Percentiles rank a stretch among this genome's conserved stretches.
Conservation (phyloP, 768 basidiomycete genomes). For the Leccinum arenicola region DNA sequence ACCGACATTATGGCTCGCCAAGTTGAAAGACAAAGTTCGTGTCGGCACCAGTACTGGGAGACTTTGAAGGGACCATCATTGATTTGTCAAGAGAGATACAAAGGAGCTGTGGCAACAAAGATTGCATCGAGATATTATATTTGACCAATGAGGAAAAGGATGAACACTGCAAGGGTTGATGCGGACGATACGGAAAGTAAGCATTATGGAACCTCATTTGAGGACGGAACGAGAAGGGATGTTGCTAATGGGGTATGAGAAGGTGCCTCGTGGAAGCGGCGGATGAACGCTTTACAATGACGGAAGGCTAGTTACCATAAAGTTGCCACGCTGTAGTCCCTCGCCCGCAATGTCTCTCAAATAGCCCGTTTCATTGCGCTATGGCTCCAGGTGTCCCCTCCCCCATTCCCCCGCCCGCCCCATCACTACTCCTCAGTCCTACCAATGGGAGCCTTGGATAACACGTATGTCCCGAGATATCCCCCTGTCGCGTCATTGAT, state of each 20-base stretch:
- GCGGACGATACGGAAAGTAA: slow-evolving; percentile 6
- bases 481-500: not conserved
- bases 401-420: not conserved
- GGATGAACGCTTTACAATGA: slow-evolving; percentile 26
- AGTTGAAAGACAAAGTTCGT: not conserved
- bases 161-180: slow-evolving; percentile 10
- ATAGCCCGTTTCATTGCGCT: slow-evolving; percentile 11
- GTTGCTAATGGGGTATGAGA: slow-evolving; percentile 17
- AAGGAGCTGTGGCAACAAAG: not conserved
- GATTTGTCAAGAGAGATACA: not conserved
- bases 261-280: slow-evolving; percentile 15
- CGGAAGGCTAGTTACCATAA: slow-evolving; percentile 19
- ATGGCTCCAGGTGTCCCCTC: not conserved
- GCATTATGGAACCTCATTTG: slow-evolving; percentile 16
- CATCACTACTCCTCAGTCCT: not conserved
- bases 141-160: not conserved
- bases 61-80: not conserved
- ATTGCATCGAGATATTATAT: not conserved
- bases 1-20: not conserved
- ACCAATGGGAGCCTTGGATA: slow-evolving; percentile 31
- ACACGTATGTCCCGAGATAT: slow-evolving; percentile 32
- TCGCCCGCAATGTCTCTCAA: slow-evolving; percentile 9
- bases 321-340: slow-evolving; percentile 5
- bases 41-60: not conserved
- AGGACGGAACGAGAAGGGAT: slow-evolving; percentile 14